These are phyloP conservation scores for Phytopythium helicoides DNA, from an alignment of 352 stramenopile species.

Conservation along the genomic window DNA sequence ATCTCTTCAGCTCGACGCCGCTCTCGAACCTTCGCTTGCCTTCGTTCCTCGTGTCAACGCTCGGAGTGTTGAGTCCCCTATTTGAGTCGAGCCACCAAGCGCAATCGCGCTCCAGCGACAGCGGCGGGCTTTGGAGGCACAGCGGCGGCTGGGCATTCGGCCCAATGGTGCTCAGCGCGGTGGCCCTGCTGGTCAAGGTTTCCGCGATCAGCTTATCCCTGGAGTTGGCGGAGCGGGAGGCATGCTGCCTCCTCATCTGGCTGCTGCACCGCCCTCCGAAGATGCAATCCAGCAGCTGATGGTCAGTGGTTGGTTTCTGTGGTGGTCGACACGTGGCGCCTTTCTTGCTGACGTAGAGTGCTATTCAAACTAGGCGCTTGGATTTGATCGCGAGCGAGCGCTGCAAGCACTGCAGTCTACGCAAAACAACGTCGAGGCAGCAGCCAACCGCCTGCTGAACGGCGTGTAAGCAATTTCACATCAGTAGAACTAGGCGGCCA, in stretches of 20 bases:
- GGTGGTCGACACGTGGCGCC: constrained; percentile 3
- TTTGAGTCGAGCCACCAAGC: constrained; percentile 82
- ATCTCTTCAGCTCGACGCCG: constrained; percentile 69
- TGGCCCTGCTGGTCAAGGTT: constrained; percentile 49
- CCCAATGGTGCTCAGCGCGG: constrained; percentile 19
- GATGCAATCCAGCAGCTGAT: constrained; percentile 79
- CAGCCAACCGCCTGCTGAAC: constrained; percentile 82
- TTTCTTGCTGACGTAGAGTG: constrained; percentile 8
- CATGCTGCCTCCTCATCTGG: constrained; percentile 57
- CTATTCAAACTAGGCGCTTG: constrained; percentile 43
- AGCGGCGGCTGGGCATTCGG: constrained; percentile 60
- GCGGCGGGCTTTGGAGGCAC: constrained; percentile 64
- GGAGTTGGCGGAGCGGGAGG: constrained; percentile 44
- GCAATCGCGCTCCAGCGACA: constrained; percentile 64
- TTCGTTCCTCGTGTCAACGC: constrained; percentile 59
- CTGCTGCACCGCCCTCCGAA: constrained; percentile 62
- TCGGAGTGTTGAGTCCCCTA: constrained; percentile 69
- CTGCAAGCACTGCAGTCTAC: constrained; percentile 69
- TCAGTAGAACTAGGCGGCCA: constrained; percentile 11
- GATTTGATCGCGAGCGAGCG: constrained; percentile 68
- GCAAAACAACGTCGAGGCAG: constrained; percentile 86
- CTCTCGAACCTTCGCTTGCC: constrained; percentile 71
- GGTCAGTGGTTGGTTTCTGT: constrained; percentile 20
- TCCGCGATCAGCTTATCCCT: constrained; percentile 79
- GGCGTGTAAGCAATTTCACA: constrained; percentile 18